Conservation (phyloP, 2,329 filamentous ascomycete species). For the Trichoderma hamatum region DNA sequence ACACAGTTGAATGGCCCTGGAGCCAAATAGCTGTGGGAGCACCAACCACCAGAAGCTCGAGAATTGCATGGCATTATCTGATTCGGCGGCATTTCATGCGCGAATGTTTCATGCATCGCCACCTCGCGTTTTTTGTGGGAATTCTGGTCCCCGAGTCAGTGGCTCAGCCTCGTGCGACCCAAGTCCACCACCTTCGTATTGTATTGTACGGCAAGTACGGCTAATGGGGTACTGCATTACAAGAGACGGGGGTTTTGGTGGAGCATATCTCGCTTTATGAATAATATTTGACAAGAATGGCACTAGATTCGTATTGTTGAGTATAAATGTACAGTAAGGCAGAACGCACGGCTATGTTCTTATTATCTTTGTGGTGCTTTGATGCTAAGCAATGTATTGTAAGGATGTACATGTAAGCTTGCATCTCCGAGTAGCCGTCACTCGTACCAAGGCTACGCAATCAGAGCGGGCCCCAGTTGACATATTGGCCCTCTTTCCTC, state of each 20-base stretch:
- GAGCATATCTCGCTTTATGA: neutral
- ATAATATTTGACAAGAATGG: no score
- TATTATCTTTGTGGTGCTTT: no score
- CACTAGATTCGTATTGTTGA: no score
- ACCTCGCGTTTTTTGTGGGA: neutral
- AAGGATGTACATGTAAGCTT: no score
- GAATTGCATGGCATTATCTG: neutral
- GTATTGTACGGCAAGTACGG: neutral
- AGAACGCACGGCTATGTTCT: no score
- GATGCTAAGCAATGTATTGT: no score
- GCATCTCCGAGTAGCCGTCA: no score
- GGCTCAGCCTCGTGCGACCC: slow-evolving; percentile 13
- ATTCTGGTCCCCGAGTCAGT: neutral
- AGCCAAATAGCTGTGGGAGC: neutral
- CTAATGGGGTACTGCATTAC: neutral
- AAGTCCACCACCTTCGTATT: neutral
- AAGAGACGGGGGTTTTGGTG: neutral
- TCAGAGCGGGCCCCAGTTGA: no score
- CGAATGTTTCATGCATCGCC: neutral
- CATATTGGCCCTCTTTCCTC: no score
- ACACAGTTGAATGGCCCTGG: no score
- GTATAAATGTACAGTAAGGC: no score
- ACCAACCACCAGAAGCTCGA: neutral
- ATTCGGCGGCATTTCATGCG: neutral
- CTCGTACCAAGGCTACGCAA: no score